Conservation (phyloP, 2,329 filamentous ascomycete genomes). For the Cyphellophora attinorum region DNA sequence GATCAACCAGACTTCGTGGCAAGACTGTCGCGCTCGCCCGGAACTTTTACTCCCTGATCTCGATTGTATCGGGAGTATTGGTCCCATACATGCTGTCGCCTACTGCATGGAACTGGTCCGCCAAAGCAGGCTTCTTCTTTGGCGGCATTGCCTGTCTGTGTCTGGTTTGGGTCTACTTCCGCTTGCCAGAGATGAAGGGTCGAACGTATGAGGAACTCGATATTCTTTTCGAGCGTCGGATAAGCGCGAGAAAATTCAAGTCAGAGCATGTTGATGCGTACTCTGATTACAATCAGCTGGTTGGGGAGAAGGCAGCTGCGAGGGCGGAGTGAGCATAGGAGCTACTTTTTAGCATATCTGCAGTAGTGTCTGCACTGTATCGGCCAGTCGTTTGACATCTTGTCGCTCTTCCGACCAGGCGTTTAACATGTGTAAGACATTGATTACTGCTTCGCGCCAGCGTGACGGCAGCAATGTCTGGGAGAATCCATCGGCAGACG, state of each 20-base stretch:
- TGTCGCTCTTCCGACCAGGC: too few relatives aligned
- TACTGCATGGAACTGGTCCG: conserved; percentile 27
- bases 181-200: conserved; percentile 67
- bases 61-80: conserved; percentile 21
- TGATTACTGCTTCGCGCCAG: too few relatives aligned
- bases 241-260: conserved; percentile 30
- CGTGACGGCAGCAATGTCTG: too few relatives aligned
- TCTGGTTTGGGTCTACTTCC: conserved; percentile 71
- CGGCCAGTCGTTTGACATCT: too few relatives aligned
- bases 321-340: too few relatives aligned
- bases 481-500: too few relatives aligned
- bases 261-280: conserved; percentile 24
- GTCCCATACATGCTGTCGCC: conserved; percentile 25
- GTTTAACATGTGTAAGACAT: too few relatives aligned
- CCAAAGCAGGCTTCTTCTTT: conserved; percentile 34
- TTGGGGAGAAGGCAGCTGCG: too few relatives aligned
- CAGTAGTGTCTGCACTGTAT: too few relatives aligned
- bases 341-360: too few relatives aligned
- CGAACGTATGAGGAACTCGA: conserved; percentile 81
- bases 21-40: conserved; percentile 47
- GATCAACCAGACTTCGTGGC: conserved; percentile 42
- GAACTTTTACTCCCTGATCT: conserved; percentile 37
- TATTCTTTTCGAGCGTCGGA: conserved; percentile 39
- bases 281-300: too few relatives aligned
- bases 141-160: conserved; percentile 57